phyloP scores from a whole-genome alignment of 352 stramenopile genomes.

The Pythium periplocum region DNA sequence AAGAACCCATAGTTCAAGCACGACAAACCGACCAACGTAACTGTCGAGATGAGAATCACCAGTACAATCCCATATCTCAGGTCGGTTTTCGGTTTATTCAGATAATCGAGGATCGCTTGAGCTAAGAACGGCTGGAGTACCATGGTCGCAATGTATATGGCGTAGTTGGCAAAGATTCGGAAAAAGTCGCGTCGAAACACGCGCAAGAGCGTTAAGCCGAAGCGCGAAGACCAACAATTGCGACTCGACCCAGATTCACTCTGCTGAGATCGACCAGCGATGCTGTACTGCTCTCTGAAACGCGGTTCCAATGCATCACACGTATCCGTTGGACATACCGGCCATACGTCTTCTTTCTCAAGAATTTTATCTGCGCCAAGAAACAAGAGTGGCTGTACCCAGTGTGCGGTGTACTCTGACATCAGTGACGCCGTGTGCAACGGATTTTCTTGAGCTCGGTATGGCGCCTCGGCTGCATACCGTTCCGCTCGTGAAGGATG shows the following conservation, averaged over 20 bases:
- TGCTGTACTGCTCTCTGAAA: slow-evolving; percentile 18
- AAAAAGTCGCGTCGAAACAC: slow-evolving; percentile 19
- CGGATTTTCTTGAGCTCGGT: slow-evolving; percentile 21
- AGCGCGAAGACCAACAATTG: slow-evolving; percentile 10
- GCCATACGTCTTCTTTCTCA: slow-evolving; percentile 36
- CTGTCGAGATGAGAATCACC: slow-evolving; percentile 23
- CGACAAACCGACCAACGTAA: slow-evolving; percentile 28
- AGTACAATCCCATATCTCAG: slow-evolving; percentile 23
- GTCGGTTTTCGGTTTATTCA: slow-evolving; percentile 18
- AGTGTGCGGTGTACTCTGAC: slow-evolving; percentile 26
- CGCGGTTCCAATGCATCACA: slow-evolving; percentile 23
- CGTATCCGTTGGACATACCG: slow-evolving; percentile 19
- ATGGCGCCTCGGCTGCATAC: slow-evolving; percentile 11
- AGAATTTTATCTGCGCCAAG: slow-evolving; percentile 27
- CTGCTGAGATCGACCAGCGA: not conserved
- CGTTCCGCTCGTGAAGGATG: slow-evolving; percentile 18
- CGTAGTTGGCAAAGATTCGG: slow-evolving; percentile 17
- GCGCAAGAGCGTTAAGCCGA: slow-evolving; percentile 21
- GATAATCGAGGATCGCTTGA: slow-evolving; percentile 28
- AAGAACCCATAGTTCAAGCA: slow-evolving; percentile 29
- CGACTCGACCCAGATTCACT: not conserved
- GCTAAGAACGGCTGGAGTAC: slow-evolving; percentile 30
- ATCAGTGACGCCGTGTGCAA: slow-evolving; percentile 24
- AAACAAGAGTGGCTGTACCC: slow-evolving; percentile 33
- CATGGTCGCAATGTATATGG: slow-evolving; percentile 23